phyloP scores from a whole-genome alignment of 164 flowering plant genomes.

The Taxillus chinensis region DNA sequence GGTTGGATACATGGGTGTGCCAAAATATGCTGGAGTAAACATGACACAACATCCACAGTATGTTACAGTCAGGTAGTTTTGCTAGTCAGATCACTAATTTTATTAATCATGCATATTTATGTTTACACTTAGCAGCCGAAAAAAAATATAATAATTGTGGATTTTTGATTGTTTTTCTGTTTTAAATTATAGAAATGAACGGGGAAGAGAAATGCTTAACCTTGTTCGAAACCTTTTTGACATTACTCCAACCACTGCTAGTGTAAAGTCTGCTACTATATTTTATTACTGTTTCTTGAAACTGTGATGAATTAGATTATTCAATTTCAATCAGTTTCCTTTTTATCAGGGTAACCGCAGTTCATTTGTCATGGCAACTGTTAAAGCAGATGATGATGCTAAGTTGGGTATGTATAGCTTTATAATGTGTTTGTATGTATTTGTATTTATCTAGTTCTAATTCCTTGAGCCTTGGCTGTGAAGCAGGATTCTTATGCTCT shows the following conservation, averaged over 20 bases:
- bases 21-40: slow-evolving; percentile 75
- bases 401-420: slow-evolving; percentile 55
- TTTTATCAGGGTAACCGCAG: slow-evolving; percentile 65
- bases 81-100: neutral
- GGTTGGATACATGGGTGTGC: slow-evolving; percentile 99
- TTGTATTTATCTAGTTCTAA: too few relatives aligned
- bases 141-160: neutral
- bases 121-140: neutral
- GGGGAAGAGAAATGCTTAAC: slow-evolving; percentile 88
- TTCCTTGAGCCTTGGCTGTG: too few relatives aligned
- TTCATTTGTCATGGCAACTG: slow-evolving; percentile 85
- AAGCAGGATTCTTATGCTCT: too few relatives aligned
- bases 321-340: neutral
- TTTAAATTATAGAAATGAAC: slow-evolving; percentile 64
- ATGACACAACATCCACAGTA: slow-evolving; percentile 98
- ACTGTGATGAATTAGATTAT: neutral
- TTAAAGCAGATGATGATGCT: slow-evolving; percentile 89
- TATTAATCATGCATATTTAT: neutral
- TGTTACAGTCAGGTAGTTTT: slow-evolving; percentile 77
- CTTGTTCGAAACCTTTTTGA: slow-evolving; percentile 70
- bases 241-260: slow-evolving; percentile 65
- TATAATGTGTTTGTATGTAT: neutral
- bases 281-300: neutral
- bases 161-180: neutral
- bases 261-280: slow-evolving; percentile 29